Conservation (phyloP, 2,329 filamentous ascomycete species). For the Apiospora saccharicola region DNA sequence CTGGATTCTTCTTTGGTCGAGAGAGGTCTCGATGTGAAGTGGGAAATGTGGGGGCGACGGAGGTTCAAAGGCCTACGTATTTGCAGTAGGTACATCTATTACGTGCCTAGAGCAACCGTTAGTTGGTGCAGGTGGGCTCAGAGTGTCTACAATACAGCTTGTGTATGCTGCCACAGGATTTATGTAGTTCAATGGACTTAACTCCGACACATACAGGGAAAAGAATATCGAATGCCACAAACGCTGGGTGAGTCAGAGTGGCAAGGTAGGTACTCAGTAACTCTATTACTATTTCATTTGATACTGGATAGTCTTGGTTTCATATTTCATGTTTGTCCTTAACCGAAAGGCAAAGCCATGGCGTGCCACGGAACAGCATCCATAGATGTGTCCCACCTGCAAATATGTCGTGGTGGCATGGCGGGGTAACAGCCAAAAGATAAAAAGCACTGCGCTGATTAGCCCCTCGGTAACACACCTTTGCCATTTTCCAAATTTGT, state of each 20-base stretch:
- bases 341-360: not conserved
- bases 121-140: not conserved
- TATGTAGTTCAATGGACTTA: not conserved
- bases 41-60: slow-evolving; percentile 22
- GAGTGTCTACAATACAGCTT: not conserved
- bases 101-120: not conserved
- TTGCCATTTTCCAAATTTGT: slow-evolving; percentile 20
- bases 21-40: slow-evolving; percentile 22
- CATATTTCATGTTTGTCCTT: not conserved
- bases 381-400: not conserved
- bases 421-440: slow-evolving; percentile 14
- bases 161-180: not conserved
- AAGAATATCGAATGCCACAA: not conserved
- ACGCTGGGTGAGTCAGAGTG: not conserved
- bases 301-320: not conserved
- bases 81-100: not conserved
- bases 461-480: slow-evolving; percentile 18
- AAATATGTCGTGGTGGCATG: slow-evolving; percentile 3
- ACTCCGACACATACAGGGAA: not conserved
- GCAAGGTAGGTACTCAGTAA: not conserved
- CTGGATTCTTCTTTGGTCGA: slow-evolving; percentile 17
- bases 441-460: not conserved
- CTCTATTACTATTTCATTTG: not conserved
- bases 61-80: slow-evolving; percentile 5
- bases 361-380: not conserved